Percentiles rank a stretch among this genome's conserved stretches.
Conservation (phyloP, 208 protist species). For the Borovskyia barvae region DNA sequence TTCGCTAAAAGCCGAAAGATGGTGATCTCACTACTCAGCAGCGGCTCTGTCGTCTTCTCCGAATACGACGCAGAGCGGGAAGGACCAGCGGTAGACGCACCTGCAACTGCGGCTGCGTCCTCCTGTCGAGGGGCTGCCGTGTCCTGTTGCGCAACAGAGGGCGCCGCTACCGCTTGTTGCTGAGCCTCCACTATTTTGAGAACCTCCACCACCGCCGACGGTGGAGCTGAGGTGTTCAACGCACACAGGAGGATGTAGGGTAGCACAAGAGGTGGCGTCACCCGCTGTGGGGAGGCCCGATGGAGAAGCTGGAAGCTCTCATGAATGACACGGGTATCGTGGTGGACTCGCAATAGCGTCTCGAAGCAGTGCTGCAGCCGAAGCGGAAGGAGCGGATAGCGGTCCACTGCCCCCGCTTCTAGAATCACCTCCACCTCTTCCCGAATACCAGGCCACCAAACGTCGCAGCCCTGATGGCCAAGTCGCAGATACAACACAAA, state of each 20-base stretch:
- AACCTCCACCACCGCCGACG: slow-evolving; percentile 49
- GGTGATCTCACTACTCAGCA: slow-evolving; percentile 71
- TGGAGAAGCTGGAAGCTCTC: slow-evolving; percentile 67
- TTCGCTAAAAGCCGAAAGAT: slow-evolving; percentile 76
- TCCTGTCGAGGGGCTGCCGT: too few relatives aligned
- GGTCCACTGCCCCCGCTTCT: slow-evolving; percentile 6
- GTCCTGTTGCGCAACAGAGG: neutral
- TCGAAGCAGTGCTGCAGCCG: slow-evolving; percentile 84
- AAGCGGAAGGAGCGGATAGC: slow-evolving; percentile 66
- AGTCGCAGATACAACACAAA: slow-evolving; percentile 86
- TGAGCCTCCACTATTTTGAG: slow-evolving; percentile 33
- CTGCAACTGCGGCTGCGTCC: neutral
- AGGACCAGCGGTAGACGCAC: neutral
- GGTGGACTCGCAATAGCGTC: slow-evolving; percentile 72
- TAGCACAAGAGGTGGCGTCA: slow-evolving; percentile 55
- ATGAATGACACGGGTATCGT: slow-evolving; percentile 54
- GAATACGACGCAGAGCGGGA: neutral
- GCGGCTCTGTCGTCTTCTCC: slow-evolving; percentile 8
- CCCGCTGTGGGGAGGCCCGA: slow-evolving; percentile 29
- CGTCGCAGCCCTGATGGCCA: slow-evolving; percentile 40
- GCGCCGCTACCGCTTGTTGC: neutral
- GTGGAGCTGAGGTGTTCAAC: slow-evolving; percentile 58
- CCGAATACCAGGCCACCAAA: slow-evolving; percentile 65
- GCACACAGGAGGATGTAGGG: slow-evolving; percentile 76
- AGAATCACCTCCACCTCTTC: slow-evolving; percentile 47